Evolutionary conservation across 345 rosid genomes (phyloP).

Genomic region (Durio zibethinus): DNA sequence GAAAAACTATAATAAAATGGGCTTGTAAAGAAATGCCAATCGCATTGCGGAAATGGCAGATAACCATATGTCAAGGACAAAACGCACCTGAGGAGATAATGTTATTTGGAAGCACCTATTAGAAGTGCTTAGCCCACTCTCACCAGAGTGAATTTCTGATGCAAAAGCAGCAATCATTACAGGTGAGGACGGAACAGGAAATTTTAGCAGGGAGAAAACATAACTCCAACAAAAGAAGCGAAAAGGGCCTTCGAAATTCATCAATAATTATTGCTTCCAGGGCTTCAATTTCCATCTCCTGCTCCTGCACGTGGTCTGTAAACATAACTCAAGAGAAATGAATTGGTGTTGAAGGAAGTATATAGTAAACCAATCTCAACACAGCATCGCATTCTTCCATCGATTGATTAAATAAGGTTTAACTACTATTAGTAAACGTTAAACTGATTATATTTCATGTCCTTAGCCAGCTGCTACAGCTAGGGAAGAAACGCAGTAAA

Average conservation of each 20-base stretch:
- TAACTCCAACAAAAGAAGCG: background rate
- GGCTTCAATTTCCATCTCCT: conserved; percentile 97
- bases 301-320: conserved; percentile 76
- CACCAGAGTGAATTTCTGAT: conserved; percentile 80
- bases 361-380: background rate
- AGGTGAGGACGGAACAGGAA: background rate
- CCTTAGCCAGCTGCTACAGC: background rate
- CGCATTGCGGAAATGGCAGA: background rate
- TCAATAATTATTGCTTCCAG: conserved; percentile 91
- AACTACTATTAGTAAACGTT: background rate
- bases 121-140: conserved; percentile 90
- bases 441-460: background rate
- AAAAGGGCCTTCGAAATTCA: conserved; percentile 75
- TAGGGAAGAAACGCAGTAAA: background rate
- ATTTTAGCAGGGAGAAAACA: conserved; percentile 20
- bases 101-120: conserved; percentile 78
- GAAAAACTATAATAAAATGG: background rate
- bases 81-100: conserved; percentile 67
- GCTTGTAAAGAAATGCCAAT: background rate
- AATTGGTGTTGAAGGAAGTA: background rate
- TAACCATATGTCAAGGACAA: background rate
- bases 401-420: background rate
- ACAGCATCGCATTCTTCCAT: background rate
- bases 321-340: conserved; percentile 2
- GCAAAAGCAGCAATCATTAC: conserved; percentile 12